Evolutionary conservation across 31 red algal genomes (phyloP).

Genomic region (Pterothamnion heteromorphum): DNA sequence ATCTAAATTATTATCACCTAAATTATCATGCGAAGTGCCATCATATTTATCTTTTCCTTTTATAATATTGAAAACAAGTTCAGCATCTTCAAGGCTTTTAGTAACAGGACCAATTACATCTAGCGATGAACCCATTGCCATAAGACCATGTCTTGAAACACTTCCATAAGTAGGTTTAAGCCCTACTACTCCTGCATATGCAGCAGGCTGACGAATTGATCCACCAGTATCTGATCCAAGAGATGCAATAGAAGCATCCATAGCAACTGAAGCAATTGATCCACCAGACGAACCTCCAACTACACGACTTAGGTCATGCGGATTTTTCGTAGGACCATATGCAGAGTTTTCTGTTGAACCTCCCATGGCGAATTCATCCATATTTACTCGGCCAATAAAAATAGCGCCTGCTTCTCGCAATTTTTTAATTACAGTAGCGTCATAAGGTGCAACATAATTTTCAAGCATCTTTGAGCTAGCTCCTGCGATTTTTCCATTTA

Average conservation of each 20-base stretch:
- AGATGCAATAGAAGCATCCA: slow-evolving; percentile 24
- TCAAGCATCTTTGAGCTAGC: slow-evolving; percentile 47
- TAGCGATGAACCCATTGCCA: slow-evolving; percentile 37
- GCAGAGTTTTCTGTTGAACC: slow-evolving; percentile 49
- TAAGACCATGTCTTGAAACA: slow-evolving; percentile 29
- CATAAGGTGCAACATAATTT: slow-evolving; percentile 17
- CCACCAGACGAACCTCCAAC: slow-evolving; percentile 86
- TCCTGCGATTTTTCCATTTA: slow-evolving; percentile 50
- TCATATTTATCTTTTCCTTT: slow-evolving; percentile 11
- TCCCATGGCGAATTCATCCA: slow-evolving; percentile 75
- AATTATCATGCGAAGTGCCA: not conserved
- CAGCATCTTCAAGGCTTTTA: not conserved
- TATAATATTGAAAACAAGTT: slow-evolving; percentile 11
- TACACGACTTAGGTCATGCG: slow-evolving; percentile 43
- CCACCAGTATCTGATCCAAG: slow-evolving; percentile 77
- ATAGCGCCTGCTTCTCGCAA: slow-evolving; percentile 57
- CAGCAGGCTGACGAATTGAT: slow-evolving; percentile 63
- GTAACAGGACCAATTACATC: slow-evolving; percentile 21
- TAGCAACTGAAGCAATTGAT: slow-evolving; percentile 65
- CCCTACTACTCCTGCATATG: slow-evolving; percentile 61
- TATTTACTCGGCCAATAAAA: slow-evolving; percentile 60
- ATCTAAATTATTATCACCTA: not conserved
- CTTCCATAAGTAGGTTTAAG: slow-evolving; percentile 55
- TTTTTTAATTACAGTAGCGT: slow-evolving; percentile 25
- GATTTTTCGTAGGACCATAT: slow-evolving; percentile 45